Conservation (phyloP, 1,284 basidiomycete genomes). For the Ganoderma multipileum region DNA sequence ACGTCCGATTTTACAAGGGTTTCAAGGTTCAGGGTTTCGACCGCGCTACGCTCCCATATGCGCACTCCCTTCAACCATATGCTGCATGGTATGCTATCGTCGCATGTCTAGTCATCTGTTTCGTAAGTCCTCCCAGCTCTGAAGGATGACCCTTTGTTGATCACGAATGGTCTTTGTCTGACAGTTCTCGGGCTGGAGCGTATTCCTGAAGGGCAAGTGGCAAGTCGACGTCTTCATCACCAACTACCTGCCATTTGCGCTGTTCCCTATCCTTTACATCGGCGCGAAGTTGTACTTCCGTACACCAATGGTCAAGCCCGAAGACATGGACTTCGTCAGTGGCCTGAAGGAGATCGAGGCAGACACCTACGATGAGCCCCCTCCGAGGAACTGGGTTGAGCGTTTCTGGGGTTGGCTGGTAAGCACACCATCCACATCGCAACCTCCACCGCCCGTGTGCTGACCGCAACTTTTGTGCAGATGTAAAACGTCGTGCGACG, state of each 20-base stretch:
- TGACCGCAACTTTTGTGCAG: slow-evolving; percentile 13
- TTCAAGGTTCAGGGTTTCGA: slow-evolving; percentile 78
- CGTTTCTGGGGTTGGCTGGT: slow-evolving; percentile 80
- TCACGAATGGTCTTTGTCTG: slow-evolving; percentile 7
- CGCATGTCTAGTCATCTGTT: slow-evolving; percentile 65
- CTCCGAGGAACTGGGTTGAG: slow-evolving; percentile 71
- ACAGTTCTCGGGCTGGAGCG: slow-evolving; percentile 76
- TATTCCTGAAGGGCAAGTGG: slow-evolving; percentile 79
- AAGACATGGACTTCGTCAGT: slow-evolving; percentile 83
- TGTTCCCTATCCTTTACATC: slow-evolving; percentile 81
- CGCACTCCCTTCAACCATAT: slow-evolving; percentile 69
- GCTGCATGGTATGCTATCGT: slow-evolving; percentile 73
- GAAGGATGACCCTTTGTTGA: not conserved
- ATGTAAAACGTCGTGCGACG: slow-evolving; percentile 24
- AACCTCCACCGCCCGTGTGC: not conserved
- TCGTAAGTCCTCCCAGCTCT: slow-evolving; percentile 54
- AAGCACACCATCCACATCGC: slow-evolving; percentile 40
- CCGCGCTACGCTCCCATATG: slow-evolving; percentile 72
- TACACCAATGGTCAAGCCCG: slow-evolving; percentile 50
- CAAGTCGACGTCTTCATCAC: slow-evolving; percentile 54
- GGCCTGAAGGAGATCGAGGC: slow-evolving; percentile 79
- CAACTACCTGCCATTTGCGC: slow-evolving; percentile 78
- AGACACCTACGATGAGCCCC: slow-evolving; percentile 72
- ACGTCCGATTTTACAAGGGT: slow-evolving; percentile 83
- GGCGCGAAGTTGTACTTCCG: slow-evolving; percentile 61